Evolutionary conservation across 1,284 basidiomycete genomes (phyloP), one percentile per base, ranked within the genome.

Genomic region (Boletus semigastroideus): DNA sequence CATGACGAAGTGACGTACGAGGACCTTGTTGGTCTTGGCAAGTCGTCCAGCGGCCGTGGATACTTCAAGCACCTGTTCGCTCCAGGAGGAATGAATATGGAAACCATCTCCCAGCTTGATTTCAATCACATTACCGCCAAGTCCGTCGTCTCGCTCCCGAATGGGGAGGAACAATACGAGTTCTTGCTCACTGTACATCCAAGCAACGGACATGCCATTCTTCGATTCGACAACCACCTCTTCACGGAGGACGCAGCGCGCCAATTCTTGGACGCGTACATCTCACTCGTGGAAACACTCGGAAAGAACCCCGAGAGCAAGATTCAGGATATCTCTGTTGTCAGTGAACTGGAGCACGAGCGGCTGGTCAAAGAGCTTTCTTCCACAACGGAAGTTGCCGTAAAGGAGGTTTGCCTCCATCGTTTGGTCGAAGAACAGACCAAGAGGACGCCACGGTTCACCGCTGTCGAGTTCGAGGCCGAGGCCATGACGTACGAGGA

Each of bases 41-140:
- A 59, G 42, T 58, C 58, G 1, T 55, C 62, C 16, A 46, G 54
- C n/a, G 54, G 47, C n/a, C 64, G 64, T 19, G 64, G 66, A 51
- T 68, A 65, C 58, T 66, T 68, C 54, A 66, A 66, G 42, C 64
- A 66, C 46, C 43, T 66, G 19, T 66, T 66, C 54, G 64, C 66
- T 38, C 58, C 58, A 1, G 62, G 64, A 20, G 64, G 66, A 36
- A 56, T 63, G 54, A 67, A 60, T 38, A 53, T 59, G 57, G 53
- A 67, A 5, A 63, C 57, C 8, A 58, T 67, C 19, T 57, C 58
- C 28, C 61, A 61, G 13, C 49, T 65, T 19, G 52, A 55, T 27
- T 47, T 13, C 34, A 60, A 54, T 33, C n/a, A 61, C 39, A 56
- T 67, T 11, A 37, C 48, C 12, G 11, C 52, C 27, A 64, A 60